Conservation (phyloP, 495 filamentous ascomycete species). For the Hypomontagnella monticulosa region DNA sequence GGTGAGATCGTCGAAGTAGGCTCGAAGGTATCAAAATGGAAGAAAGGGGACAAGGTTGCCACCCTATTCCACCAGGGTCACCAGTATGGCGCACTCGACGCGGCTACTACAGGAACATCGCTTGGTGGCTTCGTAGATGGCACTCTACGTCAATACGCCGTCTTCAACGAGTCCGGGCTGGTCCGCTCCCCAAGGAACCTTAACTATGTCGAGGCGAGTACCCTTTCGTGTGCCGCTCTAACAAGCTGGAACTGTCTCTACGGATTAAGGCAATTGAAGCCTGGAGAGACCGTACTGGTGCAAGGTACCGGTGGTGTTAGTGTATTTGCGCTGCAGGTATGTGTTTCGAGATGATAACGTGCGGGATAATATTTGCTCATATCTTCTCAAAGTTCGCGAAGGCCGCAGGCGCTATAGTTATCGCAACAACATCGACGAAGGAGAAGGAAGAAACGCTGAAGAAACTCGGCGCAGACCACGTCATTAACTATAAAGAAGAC, state of each 20-base stretch:
- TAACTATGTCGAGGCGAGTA: slow-evolving; percentile 68
- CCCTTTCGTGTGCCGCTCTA: slow-evolving; percentile 76
- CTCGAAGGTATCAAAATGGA: slow-evolving; percentile 70
- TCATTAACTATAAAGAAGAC: slow-evolving; percentile 79
- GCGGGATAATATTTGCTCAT: not conserved
- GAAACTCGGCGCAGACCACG: slow-evolving; percentile 77
- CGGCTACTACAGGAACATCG: slow-evolving; percentile 58
- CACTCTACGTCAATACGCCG: slow-evolving; percentile 74
- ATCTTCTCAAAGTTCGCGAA: slow-evolving; percentile 72
- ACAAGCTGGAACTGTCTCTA: slow-evolving; percentile 88
- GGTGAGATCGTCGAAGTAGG: slow-evolving; percentile 77
- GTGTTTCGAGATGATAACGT: slow-evolving; percentile 15
- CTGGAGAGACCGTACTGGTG: slow-evolving; percentile 76
- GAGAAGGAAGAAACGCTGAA: slow-evolving; percentile 73
- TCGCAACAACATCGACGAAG: slow-evolving; percentile 78
- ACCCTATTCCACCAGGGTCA: slow-evolving; percentile 86
- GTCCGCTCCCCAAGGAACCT: slow-evolving; percentile 72
- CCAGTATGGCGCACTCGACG: slow-evolving; percentile 66
- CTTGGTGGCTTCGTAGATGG: slow-evolving; percentile 79
- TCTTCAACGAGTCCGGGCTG: slow-evolving; percentile 74
- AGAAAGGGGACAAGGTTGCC: slow-evolving; percentile 74
- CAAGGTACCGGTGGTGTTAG: slow-evolving; percentile 87
- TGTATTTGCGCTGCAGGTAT: slow-evolving; percentile 77
- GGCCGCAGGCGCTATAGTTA: slow-evolving; percentile 81
- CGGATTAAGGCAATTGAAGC: slow-evolving; percentile 70